Base-by-base conservation (phyloP, 306 rosid genomes). In the Glycine latifolia region DNA sequence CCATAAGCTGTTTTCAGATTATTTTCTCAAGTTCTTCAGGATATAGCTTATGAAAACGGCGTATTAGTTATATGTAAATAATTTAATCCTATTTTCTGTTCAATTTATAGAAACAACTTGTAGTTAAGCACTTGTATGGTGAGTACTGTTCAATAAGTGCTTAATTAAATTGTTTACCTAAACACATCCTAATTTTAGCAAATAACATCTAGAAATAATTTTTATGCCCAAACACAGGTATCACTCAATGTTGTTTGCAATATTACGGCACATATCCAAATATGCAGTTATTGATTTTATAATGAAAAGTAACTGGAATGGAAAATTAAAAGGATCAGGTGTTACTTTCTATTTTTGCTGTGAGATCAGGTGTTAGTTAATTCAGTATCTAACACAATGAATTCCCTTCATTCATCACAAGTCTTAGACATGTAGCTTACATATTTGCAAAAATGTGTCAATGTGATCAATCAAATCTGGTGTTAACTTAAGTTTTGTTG, bases 281-380 rank as follows among this genome's bases (percentile, higher is more conserved):
- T 46, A 68, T 16, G 41, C 55, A 67, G n/a, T 59, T 76, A 47
- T 47, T 50, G 10, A 47, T 77, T 14, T 14, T 77, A 55, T 31
- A 37, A 33, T 33, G 72, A 62, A 15, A 15, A 70, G 41, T 48
- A 33, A 56, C 35, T 46, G 56, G 60, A 58, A 33, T 4, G 11
- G 11, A 61, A 48, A 26, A 26, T 6, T 66, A 76, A 76, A 61
- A 7, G 35, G 47, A 76, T 7, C 26, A 44, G 55, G 33, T 17
- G 56, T 46, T 58, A 17, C 39, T 12, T 15, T 55, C 7, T 54
- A 11, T 7, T 74, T 37, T 56, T 15, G 43, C 13, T 41, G 55
- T 41, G 54, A 16, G 78, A 58, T 58, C 43, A 3, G 17, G 9
- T 44, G 55, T 26, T 60, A 50, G 14, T 12, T 14, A 17, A 75